Conservation (phyloP, 176 grass and related monocot genomes). For the Guadua angustifolia region DNA sequence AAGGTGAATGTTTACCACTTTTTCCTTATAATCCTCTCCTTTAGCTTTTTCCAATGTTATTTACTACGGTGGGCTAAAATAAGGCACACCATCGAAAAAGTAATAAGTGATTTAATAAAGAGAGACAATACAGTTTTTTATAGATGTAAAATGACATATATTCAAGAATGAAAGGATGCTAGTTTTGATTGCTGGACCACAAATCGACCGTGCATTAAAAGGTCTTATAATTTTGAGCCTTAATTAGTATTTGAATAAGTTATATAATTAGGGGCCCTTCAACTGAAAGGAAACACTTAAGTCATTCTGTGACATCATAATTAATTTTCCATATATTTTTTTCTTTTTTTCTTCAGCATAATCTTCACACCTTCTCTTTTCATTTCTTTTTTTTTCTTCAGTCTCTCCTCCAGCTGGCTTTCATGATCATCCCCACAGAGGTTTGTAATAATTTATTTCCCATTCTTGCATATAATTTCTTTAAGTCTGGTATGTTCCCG, state of each 20-base stretch:
- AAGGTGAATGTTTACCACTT: too few relatives aligned
- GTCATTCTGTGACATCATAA: not conserved
- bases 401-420: constrained; percentile 76
- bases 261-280: not conserved
- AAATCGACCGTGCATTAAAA: not conserved
- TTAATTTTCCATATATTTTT: not conserved
- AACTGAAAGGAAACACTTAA: not conserved
- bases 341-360: not conserved
- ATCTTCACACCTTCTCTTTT: constrained; percentile 8
- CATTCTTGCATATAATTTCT: not conserved
- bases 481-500: not conserved
- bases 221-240: not conserved
- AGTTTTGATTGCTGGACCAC: not conserved
- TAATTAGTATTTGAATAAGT: not conserved
- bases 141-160: too few relatives aligned
- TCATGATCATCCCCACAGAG: constrained; percentile 80
- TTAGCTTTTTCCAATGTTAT: too few relatives aligned
- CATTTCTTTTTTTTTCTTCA: constrained; percentile 17
- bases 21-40: too few relatives aligned
- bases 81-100: too few relatives aligned
- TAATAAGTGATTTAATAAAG: too few relatives aligned
- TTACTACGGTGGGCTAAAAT: too few relatives aligned
- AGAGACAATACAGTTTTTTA: too few relatives aligned
- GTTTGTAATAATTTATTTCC: not conserved
- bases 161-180: not conserved